Percentiles rank a stretch among this genome's conserved stretches.
These are phyloP conservation scores for Oryza glaberrima DNA, from an alignment of 176 grass and related monocot genomes.

Conservation along the genomic window DNA sequence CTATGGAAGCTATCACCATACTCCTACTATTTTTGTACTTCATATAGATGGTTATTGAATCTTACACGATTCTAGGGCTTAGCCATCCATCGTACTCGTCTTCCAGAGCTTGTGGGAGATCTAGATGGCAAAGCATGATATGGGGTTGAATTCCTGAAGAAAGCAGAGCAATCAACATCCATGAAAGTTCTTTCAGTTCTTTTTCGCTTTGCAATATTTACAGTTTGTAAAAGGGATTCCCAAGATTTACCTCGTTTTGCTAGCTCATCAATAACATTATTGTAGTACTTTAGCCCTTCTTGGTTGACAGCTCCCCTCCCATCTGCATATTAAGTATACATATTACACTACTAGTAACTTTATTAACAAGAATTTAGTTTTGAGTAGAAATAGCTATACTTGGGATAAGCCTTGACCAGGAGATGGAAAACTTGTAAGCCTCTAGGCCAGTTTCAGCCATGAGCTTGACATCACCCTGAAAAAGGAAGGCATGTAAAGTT, in stretches of 20 bases:
- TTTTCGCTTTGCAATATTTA: too few relatives aligned
- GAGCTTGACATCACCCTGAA: slow-evolving; percentile 56
- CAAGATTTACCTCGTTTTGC: too few relatives aligned
- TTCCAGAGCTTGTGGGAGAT: slow-evolving; percentile 64
- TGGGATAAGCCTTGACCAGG: slow-evolving; percentile 70
- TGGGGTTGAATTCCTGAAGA: slow-evolving; percentile 53
- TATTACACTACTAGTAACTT: not conserved
- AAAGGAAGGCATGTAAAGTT: too few relatives aligned
- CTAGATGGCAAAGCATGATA: slow-evolving; percentile 54
- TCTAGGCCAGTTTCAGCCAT: slow-evolving; percentile 53
- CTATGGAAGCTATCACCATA: too few relatives aligned
- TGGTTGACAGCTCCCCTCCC: slow-evolving; percentile 69
- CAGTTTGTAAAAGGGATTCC: too few relatives aligned
- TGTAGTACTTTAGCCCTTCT: slow-evolving; percentile 50
- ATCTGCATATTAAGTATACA: slow-evolving; percentile 32
- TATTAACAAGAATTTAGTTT: too few relatives aligned
- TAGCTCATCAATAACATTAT: too few relatives aligned
- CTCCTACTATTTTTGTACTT: too few relatives aligned
- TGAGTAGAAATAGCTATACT: slow-evolving; percentile 16
- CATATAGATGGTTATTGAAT: not conserved
- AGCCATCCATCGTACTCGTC: slow-evolving; percentile 63
- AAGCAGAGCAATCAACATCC: not conserved
- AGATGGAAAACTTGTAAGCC: slow-evolving; percentile 66
- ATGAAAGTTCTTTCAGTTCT: too few relatives aligned
- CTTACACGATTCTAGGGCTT: slow-evolving; percentile 59